These are phyloP conservation scores for Plasmodium fragile DNA, from an alignment of 169 alveolate species.

Conservation along the genomic window DNA sequence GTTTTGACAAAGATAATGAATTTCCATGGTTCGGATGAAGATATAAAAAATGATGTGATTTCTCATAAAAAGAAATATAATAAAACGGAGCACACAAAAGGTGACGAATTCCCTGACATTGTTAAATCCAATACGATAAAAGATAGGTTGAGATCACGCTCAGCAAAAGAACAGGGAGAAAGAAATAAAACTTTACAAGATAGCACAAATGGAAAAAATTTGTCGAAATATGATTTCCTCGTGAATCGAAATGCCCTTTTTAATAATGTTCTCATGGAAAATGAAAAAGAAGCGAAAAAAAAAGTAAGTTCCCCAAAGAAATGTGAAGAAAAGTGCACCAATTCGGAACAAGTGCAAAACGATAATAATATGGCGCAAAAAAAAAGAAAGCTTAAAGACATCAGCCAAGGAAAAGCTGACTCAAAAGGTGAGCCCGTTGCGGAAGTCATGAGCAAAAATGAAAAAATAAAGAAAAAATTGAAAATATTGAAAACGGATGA, in stretches of 20 bases:
- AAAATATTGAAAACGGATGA: neutral
- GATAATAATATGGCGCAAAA: constrained; percentile 10
- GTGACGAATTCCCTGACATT: neutral
- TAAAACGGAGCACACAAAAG: neutral
- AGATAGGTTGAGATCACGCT: constrained; percentile 19
- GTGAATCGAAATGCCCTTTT: constrained; percentile 16
- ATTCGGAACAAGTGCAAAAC: neutral
- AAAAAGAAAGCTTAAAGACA: constrained; percentile 30
- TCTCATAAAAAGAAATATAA: neutral
- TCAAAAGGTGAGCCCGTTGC: constrained; percentile 1
- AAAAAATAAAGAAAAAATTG: constrained; percentile 12
- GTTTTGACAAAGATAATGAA: constrained; percentile 60
- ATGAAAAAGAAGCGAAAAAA: constrained; percentile 23
- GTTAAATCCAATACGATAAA: constrained; percentile 13
- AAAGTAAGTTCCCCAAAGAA: neutral
- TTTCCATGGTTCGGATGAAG: constrained; percentile 8
- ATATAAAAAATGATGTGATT: neutral
- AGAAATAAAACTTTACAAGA: constrained; percentile 8
- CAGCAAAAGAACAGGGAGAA: constrained; percentile 17
- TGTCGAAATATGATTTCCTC: constrained; percentile 66
- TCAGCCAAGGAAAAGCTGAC: neutral
- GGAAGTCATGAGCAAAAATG: neutral
- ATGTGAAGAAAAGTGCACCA: neutral
- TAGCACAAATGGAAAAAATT: constrained; percentile 2
- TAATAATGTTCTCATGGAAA: constrained; percentile 24